Evolutionary conservation across 768 basidiomycete species (phyloP).

Genomic region (Kwoniella europaea): DNA sequence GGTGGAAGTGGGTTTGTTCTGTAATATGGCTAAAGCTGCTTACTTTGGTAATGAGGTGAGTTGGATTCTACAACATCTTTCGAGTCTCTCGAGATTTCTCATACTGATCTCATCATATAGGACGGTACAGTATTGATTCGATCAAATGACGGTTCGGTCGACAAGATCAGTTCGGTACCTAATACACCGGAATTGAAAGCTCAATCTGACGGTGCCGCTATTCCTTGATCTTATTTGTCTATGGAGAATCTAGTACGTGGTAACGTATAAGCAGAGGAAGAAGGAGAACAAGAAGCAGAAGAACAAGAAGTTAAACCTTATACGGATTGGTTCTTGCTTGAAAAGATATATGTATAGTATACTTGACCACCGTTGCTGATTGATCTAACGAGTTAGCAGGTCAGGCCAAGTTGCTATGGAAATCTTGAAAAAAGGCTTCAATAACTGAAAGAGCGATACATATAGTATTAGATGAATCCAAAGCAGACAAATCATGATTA

Average conservation of each 20-base stretch:
- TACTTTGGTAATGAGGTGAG: constrained; percentile 69
- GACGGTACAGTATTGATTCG: constrained; percentile 46
- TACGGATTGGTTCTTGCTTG: background rate
- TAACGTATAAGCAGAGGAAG: background rate
- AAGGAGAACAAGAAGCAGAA: background rate
- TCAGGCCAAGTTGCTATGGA: no score
- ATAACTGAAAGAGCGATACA: no score
- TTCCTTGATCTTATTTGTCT: background rate
- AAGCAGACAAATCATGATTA: no score
- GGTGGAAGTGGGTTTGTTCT: constrained; percentile 98
- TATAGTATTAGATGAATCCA: no score
- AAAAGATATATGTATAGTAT: background rate
- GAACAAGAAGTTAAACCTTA: background rate
- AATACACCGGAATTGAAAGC: constrained; percentile 33
- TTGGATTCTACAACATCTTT: background rate
- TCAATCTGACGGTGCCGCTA: constrained; percentile 1
- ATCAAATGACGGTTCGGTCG: constrained; percentile 34
- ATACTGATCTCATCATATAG: constrained; percentile 15
- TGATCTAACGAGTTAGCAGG: background rate
- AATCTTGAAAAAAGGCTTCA: no score
- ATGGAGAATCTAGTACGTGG: background rate
- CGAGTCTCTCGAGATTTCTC: background rate
- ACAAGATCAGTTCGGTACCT: constrained; percentile 42
- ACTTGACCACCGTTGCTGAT: background rate
- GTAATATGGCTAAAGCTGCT: constrained; percentile 86